Evolutionary conservation across 2,329 filamentous ascomycete species (phyloP).

Genomic region (Claviceps arundinis): DNA sequence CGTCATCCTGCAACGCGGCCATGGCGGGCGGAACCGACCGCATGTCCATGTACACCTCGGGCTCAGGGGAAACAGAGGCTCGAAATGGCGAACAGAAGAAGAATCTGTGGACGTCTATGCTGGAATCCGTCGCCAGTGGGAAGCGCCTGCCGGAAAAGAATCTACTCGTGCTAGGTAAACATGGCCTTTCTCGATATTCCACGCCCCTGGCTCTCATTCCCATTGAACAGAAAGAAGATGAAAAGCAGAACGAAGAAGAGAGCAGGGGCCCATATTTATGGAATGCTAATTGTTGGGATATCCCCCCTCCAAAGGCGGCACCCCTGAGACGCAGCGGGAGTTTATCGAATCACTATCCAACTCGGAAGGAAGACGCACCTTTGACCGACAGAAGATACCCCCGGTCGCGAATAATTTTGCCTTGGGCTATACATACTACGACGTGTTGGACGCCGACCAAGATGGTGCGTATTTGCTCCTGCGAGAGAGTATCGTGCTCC

Average conservation of each 20-base stretch:
- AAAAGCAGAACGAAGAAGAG: neutral
- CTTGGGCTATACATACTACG: slow-evolving; percentile 87
- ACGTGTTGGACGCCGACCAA: slow-evolving; percentile 85
- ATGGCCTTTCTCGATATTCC: neutral
- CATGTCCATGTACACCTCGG: slow-evolving; percentile 45
- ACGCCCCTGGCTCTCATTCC: neutral
- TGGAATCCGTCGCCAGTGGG: slow-evolving; percentile 79
- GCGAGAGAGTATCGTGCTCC: neutral
- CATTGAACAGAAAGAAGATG: neutral
- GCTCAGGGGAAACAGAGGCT: slow-evolving; percentile 39
- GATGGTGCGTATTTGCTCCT: slow-evolving; percentile 51
- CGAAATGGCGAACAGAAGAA: slow-evolving; percentile 62
- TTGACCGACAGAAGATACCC: slow-evolving; percentile 50
- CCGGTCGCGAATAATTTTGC: slow-evolving; percentile 87
- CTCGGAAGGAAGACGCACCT: slow-evolving; percentile 37
- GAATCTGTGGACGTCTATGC: slow-evolving; percentile 89
- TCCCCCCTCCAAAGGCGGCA: slow-evolving; percentile 45
- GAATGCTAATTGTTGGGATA: slow-evolving; percentile 4
- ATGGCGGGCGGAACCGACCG: slow-evolving; percentile 43
- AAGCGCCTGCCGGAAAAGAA: slow-evolving; percentile 89
- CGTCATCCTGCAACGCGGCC: slow-evolving; percentile 6
- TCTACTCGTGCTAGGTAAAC: slow-evolving; percentile 64
- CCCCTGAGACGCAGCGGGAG: slow-evolving; percentile 69
- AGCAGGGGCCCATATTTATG: neutral
- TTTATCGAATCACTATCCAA: slow-evolving; percentile 57